Conservation (phyloP, 306 rosid genomes). For the Lithocarpus polystachyus region DNA sequence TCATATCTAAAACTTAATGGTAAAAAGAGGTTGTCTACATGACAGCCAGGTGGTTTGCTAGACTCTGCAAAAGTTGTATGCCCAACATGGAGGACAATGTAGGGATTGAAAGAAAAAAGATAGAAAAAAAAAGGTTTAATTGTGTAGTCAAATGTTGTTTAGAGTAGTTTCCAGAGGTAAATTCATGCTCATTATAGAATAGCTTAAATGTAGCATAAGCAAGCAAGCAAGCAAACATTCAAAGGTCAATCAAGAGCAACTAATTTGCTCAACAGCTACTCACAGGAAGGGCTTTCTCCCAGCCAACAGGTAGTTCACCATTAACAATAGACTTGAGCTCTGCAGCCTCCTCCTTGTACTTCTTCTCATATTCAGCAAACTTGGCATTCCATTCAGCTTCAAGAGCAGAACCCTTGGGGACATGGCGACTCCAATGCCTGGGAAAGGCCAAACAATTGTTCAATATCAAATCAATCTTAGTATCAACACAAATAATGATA, state of each 20-base stretch:
- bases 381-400: constrained; percentile 93
- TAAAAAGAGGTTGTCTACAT: neutral
- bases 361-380: constrained; percentile 89
- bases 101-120: neutral
- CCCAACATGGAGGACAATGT: neutral
- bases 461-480: constrained; percentile 20
- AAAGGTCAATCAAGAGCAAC: neutral
- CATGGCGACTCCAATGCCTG: constrained; percentile 97
- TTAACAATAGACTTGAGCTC: constrained; percentile 64
- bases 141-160: neutral
- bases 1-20: neutral
- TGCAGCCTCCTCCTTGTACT: constrained; percentile 78
- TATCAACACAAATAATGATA: neutral
- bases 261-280: constrained; percentile 28
- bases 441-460: constrained; percentile 15
- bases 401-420: constrained; percentile 66
- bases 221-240: neutral
- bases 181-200: neutral
- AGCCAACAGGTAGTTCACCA: constrained; percentile 81
- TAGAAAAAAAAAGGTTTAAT: neutral
- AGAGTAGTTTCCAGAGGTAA: neutral
- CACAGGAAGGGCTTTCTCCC: constrained; percentile 99
- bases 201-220: neutral
- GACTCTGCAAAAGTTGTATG: neutral
- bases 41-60: neutral